These are phyloP conservation scores for Fusarium incarnatum DNA, from an alignment of 2,329 filamentous ascomycete species.

Conservation along the genomic window DNA sequence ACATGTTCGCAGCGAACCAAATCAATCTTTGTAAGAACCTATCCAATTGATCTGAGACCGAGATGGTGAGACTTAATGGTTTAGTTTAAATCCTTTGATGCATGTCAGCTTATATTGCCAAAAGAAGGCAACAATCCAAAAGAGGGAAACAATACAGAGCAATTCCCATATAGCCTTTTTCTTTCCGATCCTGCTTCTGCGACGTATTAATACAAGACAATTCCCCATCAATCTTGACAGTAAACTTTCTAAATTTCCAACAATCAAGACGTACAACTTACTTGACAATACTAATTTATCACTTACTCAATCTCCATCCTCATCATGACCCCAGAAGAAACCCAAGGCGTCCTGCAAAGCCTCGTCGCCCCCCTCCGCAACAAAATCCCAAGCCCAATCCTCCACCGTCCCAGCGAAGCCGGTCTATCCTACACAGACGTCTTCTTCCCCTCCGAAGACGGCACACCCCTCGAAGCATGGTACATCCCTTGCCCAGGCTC, in stretches of 20 bases:
- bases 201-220: not conserved
- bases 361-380: conserved; percentile 6
- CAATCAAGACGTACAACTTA: no score
- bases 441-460: conserved; percentile 5
- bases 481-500: conserved; percentile 1
- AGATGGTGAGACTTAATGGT: no score
- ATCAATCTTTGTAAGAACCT: no score
- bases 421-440: not conserved
- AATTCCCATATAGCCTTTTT: fast-evolving
- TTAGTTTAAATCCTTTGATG: not conserved
- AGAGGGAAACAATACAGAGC: not conserved
- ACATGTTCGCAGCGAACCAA: not conserved
- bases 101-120: not conserved
- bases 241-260: no score
- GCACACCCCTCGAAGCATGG: conserved; percentile 2
- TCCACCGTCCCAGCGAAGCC: not conserved
- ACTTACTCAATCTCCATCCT: not conserved
- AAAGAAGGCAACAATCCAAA: not conserved
- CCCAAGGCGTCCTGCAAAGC: not conserved
- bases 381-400: not conserved
- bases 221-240: no score
- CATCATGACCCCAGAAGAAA: conserved; percentile 4
- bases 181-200: not conserved
- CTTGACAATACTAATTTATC: no score
- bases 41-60: not conserved